Evolutionary conservation across 441 rosid species (phyloP).

Genomic region (Pelargonium citronellum): DNA sequence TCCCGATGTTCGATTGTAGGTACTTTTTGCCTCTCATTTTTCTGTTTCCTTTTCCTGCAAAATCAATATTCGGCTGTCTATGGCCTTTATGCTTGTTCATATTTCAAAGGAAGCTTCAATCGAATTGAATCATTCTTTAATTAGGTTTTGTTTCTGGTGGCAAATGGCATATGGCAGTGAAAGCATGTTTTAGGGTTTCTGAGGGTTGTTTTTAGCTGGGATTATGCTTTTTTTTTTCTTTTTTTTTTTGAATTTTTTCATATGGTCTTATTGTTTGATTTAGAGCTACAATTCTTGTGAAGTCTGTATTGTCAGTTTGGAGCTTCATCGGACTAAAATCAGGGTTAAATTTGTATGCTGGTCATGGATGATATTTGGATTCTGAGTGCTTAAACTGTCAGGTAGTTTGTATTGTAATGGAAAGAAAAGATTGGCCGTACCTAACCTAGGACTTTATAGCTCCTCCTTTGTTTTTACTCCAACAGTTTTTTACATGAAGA

Average conservation of each 20-base stretch:
- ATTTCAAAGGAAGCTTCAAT: no score
- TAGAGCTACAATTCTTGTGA: no score
- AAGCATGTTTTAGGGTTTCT: neutral
- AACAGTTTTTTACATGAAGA: neutral
- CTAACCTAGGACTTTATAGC: neutral
- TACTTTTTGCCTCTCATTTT: slow-evolving; percentile 22
- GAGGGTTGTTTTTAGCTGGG: no score
- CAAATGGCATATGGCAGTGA: neutral
- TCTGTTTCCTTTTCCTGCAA: neutral
- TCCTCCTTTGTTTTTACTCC: neutral
- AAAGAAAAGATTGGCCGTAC: neutral
- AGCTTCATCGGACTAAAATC: neutral
- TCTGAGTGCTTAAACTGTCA: neutral
- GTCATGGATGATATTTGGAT: neutral
- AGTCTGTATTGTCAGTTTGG: no score
- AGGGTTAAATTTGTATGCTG: neutral
- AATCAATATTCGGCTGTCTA: neutral
- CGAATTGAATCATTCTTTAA: no score
- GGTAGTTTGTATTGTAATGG: neutral
- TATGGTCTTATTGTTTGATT: neutral
- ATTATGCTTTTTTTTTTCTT: neutral
- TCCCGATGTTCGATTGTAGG: slow-evolving; percentile 91
- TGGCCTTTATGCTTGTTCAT: no score
- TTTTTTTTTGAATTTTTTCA: neutral
- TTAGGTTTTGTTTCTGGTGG: neutral